These are phyloP conservation scores for Mycena sp. DNA, from an alignment of 1,284 basidiomycete genomes.

Conservation along the genomic window DNA sequence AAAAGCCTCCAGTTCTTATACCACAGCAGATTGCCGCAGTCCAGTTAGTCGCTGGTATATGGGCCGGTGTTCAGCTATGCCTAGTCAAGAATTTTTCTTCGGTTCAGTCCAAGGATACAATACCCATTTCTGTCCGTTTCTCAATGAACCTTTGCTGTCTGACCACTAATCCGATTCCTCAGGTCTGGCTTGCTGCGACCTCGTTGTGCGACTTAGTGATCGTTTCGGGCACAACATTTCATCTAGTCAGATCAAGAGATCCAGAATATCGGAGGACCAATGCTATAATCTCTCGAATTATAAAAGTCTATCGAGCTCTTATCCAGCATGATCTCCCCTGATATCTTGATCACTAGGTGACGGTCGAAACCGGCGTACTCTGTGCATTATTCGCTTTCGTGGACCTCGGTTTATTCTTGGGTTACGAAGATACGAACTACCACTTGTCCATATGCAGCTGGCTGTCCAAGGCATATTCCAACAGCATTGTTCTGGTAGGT, in stretches of 20 bases:
- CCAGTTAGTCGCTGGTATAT: conserved; percentile 8
- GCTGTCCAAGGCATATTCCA: conserved; percentile 28
- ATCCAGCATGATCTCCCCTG: background rate
- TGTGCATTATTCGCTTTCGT: conserved; percentile 40
- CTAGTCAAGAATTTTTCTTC: background rate
- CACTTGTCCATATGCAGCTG: conserved; percentile 19
- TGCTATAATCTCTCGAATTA: background rate
- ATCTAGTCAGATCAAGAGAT: background rate
- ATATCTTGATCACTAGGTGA: conserved; percentile 11
- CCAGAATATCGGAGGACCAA: conserved; percentile 9
- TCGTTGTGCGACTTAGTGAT: conserved; percentile 15
- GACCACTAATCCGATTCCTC: no score
- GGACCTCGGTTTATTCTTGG: conserved; percentile 29
- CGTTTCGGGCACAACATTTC: conserved; percentile 2
- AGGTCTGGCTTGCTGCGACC: conserved; percentile 16
- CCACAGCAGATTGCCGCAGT: conserved; percentile 9
- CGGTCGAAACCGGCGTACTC: conserved; percentile 44
- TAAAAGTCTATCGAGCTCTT: background rate
- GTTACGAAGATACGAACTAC: conserved; percentile 18
- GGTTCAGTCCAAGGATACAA: background rate
- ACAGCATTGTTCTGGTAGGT: conserved; percentile 24
- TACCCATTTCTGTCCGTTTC: conserved; percentile 3
- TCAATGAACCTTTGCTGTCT: no score
- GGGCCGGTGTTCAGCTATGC: conserved; percentile 5
- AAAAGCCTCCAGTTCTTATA: background rate